Conservation (phyloP, 345 rosid species). For the Arabis alpina region DNA sequence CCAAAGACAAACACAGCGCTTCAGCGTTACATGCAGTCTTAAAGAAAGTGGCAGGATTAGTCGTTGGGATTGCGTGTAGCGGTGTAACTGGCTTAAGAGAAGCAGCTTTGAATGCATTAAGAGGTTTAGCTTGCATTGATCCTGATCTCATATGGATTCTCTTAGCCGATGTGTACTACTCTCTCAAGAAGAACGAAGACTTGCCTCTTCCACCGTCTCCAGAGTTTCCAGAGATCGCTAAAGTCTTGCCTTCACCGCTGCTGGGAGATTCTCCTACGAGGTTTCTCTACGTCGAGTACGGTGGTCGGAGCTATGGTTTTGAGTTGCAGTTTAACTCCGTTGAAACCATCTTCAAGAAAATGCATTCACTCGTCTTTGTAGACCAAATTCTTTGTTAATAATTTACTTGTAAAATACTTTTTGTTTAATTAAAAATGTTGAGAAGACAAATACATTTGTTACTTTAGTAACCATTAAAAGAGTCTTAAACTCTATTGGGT, state of each 20-base stretch:
- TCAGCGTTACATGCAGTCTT: slow-evolving; percentile 72
- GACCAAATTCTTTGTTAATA: slow-evolving; percentile 46
- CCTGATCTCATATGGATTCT: slow-evolving; percentile 94
- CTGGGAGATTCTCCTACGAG: slow-evolving; percentile 48
- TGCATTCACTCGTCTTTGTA: slow-evolving; percentile 51
- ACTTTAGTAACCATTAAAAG: background rate
- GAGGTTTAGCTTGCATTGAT: slow-evolving; percentile 76
- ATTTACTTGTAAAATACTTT: slow-evolving; percentile 2
- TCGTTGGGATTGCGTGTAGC: slow-evolving; percentile 84
- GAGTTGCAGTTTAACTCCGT: slow-evolving; percentile 65
- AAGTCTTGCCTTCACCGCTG: slow-evolving; percentile 57
- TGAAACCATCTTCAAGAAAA: slow-evolving; percentile 58
- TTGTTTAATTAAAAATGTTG: background rate
- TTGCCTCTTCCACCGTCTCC: slow-evolving; percentile 59
- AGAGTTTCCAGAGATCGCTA: slow-evolving; percentile 55
- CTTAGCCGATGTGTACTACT: slow-evolving; percentile 78
- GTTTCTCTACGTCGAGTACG: slow-evolving; percentile 69
- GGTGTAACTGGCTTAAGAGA: slow-evolving; percentile 67
- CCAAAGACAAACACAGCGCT: slow-evolving; percentile 63
- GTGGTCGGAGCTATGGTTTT: slow-evolving; percentile 80
- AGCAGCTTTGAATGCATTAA: slow-evolving; percentile 69
- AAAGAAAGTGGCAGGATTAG: slow-evolving; percentile 85
- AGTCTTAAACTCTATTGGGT: background rate
- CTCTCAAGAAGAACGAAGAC: slow-evolving; percentile 52
- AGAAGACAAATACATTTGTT: background rate